Conservation (phyloP, 805 yeast genomes). For the Grigorovia jiainica region DNA sequence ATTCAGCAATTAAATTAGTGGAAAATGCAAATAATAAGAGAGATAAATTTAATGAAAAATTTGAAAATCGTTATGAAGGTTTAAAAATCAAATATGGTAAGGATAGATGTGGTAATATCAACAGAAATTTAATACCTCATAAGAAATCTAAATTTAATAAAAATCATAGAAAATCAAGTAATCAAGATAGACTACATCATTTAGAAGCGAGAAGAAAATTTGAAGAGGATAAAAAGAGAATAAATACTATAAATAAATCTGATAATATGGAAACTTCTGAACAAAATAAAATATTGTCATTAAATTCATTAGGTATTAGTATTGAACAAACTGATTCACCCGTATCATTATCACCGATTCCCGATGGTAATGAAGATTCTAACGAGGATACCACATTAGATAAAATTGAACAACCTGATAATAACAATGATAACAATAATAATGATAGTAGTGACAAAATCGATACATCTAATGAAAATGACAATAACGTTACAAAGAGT, state of each 20-base stretch:
- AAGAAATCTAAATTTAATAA: slow-evolving; percentile 35
- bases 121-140: slow-evolving; percentile 36
- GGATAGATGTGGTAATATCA: slow-evolving; percentile 65
- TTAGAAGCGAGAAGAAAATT: slow-evolving; percentile 26
- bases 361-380: not conserved
- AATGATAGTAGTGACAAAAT: not conserved
- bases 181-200: slow-evolving; percentile 18
- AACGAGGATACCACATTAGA: too few relatives aligned
- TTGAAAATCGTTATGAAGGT: slow-evolving; percentile 38
- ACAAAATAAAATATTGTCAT: slow-evolving; percentile 2
- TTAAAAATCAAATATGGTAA: slow-evolving; percentile 63
- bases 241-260: not conserved
- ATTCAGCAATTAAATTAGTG: slow-evolving; percentile 54
- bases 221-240: slow-evolving; percentile 9
- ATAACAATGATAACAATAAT: too few relatives aligned
- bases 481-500: not conserved
- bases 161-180: slow-evolving; percentile 31
- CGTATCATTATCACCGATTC: not conserved
- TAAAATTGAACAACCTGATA: too few relatives aligned
- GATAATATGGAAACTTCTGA: not conserved
- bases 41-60: slow-evolving; percentile 31
- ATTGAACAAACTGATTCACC: not conserved
- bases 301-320: slow-evolving; percentile 14
- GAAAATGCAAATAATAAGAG: slow-evolving; percentile 41
- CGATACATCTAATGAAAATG: not conserved